Evolutionary conservation across 257 asterid species (phyloP).

Genomic region (Knoxia roxburghii): DNA sequence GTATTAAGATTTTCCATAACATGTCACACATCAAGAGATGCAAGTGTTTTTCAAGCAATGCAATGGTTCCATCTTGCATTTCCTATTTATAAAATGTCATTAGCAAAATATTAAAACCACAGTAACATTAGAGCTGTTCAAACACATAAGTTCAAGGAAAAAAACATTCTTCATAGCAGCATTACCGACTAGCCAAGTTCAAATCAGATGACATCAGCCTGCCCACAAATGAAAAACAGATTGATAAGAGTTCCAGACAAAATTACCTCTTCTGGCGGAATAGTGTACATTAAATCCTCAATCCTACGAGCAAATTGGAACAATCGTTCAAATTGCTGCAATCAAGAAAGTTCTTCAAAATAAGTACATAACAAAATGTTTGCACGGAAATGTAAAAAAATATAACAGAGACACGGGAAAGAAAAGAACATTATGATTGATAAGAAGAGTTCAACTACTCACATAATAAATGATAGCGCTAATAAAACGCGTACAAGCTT

Average conservation of each 20-base stretch:
- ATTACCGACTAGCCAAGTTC: neutral
- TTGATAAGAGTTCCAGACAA: slow-evolving; percentile 7
- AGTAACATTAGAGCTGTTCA: neutral
- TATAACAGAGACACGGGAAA: slow-evolving; percentile 3
- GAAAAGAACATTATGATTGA: slow-evolving; percentile 8
- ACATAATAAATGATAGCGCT: slow-evolving; percentile 79
- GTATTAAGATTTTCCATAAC: neutral
- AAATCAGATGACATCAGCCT: neutral
- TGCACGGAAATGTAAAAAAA: slow-evolving; percentile 15
- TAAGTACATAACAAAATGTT: slow-evolving; percentile 1
- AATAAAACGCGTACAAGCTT: slow-evolving; percentile 80
- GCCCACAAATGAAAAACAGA: slow-evolving; percentile 15
- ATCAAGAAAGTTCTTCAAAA: slow-evolving; percentile 4
- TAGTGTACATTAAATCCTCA: slow-evolving; percentile 71
- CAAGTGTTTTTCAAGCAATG: neutral
- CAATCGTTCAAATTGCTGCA: slow-evolving; percentile 93
- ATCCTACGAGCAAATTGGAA: slow-evolving; percentile 91
- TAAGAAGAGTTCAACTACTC: slow-evolving; percentile 29
- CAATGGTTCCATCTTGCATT: neutral
- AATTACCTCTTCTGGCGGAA: slow-evolving; percentile 87
- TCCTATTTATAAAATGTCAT: neutral
- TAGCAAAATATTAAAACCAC: neutral
- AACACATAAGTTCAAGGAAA: slow-evolving; percentile 7
- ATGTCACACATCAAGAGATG: neutral
- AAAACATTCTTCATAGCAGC: neutral